A percentile compares a stretch with the other conserved stretches of the same genome.
Evolutionary conservation across 2,329 filamentous ascomycete species (phyloP).

Genomic region (Xylariaceae sp.): DNA sequence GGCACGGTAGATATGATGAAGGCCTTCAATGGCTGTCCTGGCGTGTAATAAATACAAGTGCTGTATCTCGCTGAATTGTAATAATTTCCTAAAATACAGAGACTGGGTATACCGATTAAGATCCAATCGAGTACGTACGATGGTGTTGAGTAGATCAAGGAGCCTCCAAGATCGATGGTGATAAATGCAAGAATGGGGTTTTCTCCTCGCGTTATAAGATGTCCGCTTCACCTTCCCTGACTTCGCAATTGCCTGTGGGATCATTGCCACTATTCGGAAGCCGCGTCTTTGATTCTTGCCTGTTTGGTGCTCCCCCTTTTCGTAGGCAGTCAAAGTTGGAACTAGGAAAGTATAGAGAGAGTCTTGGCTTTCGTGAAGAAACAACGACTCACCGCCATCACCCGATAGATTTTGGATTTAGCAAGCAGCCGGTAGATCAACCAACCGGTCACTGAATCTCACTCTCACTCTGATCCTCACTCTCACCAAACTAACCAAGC

Average conservation of each 20-base stretch:
- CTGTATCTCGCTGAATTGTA: neutral
- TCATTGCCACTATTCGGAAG: neutral
- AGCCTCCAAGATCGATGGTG: too few species aligned
- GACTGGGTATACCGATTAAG: neutral
- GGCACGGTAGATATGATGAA: constrained; percentile 7
- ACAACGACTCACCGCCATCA: neutral
- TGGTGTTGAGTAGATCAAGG: too few species aligned
- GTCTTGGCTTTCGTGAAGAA: neutral
- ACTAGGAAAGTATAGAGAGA: neutral
- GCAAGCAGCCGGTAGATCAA: neutral
- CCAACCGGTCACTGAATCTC: neutral
- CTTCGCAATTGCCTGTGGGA: neutral
- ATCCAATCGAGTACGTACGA: neutral
- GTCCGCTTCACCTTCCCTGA: neutral
- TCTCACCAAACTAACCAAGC: neutral
- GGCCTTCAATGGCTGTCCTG: neutral
- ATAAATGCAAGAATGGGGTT: too few species aligned
- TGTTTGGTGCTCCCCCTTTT: neutral
- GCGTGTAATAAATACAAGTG: neutral
- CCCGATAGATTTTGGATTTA: neutral
- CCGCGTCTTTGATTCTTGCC: neutral
- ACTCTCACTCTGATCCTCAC: neutral
- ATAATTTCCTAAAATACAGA: neutral
- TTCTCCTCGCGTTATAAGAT: too few species aligned
- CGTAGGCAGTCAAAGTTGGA: neutral